phyloP scores from a whole-genome alignment of 306 rosid species.

The Boehmeria nivea region DNA sequence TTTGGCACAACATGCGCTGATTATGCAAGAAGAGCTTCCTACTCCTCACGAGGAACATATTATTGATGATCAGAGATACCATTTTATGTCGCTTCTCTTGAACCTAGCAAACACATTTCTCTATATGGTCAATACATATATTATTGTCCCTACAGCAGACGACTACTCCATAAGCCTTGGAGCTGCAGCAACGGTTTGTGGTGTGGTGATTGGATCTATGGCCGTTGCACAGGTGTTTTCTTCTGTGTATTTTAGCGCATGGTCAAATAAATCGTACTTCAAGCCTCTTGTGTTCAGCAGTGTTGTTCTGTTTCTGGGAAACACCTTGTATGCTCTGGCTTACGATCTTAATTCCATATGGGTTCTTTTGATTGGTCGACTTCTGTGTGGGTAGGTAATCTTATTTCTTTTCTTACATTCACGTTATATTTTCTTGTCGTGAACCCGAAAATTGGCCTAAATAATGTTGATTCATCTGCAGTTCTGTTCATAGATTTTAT shows the following conservation, averaged over 20 bases:
- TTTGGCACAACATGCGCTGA: slow-evolving; percentile 94
- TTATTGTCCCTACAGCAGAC: slow-evolving; percentile 98
- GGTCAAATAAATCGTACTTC: slow-evolving; percentile 96
- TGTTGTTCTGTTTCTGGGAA: slow-evolving; percentile 70
- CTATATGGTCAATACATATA: slow-evolving; percentile 97
- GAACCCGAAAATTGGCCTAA: no score
- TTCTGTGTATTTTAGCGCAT: slow-evolving; percentile 96
- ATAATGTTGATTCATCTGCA: background rate
- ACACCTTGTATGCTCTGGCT: slow-evolving; percentile 81
- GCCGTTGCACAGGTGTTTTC: slow-evolving; percentile 98
- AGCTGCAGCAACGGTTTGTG: slow-evolving; percentile 98
- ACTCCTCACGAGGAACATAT: slow-evolving; percentile 58
- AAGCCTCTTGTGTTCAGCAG: slow-evolving; percentile 96
- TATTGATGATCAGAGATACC: slow-evolving; percentile 61
- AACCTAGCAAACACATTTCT: slow-evolving; percentile 91
- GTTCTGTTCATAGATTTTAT: background rate
- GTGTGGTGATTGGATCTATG: slow-evolving; percentile 95
- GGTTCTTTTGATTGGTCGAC: slow-evolving; percentile 92
- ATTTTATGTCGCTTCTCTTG: slow-evolving; percentile 79
- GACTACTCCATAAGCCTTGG: slow-evolving; percentile 95
- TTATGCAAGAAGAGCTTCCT: slow-evolving; percentile 89
- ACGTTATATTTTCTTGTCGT: background rate
- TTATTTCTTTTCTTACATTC: slow-evolving; percentile 9
- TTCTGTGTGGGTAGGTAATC: slow-evolving; percentile 83
- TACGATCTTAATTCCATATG: slow-evolving; percentile 73